Conservation (phyloP, 2,329 filamentous ascomycete genomes). For the Ceratocystis lukuohia region DNA sequence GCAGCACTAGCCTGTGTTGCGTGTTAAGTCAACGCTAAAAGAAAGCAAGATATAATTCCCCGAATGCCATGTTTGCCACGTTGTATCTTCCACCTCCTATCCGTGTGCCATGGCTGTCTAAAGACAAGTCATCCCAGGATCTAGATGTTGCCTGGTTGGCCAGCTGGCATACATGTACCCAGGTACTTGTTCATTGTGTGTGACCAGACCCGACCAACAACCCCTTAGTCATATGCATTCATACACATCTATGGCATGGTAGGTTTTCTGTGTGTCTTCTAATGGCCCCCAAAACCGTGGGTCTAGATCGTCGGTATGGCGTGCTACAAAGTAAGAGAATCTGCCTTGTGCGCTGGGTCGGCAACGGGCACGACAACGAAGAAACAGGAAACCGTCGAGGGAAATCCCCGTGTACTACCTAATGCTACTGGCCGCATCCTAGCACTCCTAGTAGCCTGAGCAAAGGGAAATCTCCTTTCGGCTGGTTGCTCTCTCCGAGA, state of each 20-base stretch:
- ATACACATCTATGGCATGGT: not conserved
- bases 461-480: not conserved
- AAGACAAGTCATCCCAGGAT: not conserved
- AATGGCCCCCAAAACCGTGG: not conserved
- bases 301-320: not conserved
- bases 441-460: not conserved
- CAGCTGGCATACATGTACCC: constrained; percentile 4
- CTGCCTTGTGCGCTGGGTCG: not conserved
- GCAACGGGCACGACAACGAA: not conserved
- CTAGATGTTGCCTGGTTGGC: not conserved
- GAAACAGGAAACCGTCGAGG: not conserved
- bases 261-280: not conserved
- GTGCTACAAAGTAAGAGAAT: not conserved
- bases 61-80: not conserved
- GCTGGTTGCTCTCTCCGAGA: not conserved
- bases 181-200: not conserved
- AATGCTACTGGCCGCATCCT: not conserved
- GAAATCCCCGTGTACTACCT: not conserved
- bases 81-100: not conserved
- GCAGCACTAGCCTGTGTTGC: not conserved
- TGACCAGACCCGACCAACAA: too few species aligned
- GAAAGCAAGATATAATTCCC: not conserved
- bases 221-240: not conserved
- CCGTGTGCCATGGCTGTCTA: too few species aligned
- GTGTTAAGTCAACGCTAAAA: not conserved